Conservation (phyloP, 768 basidiomycete genomes). For the Hydnum rufescens region DNA sequence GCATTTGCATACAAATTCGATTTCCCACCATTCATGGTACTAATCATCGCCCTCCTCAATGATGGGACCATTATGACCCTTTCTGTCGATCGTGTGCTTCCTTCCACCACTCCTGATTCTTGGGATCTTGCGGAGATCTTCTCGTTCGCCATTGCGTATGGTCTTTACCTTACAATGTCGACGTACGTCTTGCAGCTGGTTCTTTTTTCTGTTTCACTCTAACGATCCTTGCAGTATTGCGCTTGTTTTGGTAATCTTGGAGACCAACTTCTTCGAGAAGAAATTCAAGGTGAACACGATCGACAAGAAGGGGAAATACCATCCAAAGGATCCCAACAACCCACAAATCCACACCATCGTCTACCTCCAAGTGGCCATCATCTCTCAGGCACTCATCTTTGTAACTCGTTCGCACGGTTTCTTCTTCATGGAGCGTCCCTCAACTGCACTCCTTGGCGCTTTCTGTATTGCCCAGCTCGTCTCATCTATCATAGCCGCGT, state of each 20-base stretch:
- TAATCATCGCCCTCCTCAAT: slow-evolving; percentile 85
- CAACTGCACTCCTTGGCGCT: slow-evolving; percentile 67
- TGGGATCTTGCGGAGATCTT: slow-evolving; percentile 97
- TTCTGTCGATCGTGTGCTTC: slow-evolving; percentile 86
- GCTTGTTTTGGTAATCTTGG: slow-evolving; percentile 64
- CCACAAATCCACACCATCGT: slow-evolving; percentile 69
- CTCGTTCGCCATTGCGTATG: slow-evolving; percentile 87
- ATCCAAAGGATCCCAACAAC: slow-evolving; percentile 33
- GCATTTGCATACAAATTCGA: slow-evolving; percentile 93
- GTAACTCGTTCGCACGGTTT: slow-evolving; percentile 85
- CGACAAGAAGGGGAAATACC: slow-evolving; percentile 13
- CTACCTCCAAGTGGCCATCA: slow-evolving; percentile 95
- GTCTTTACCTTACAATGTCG: slow-evolving; percentile 77
- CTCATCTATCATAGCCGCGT: slow-evolving; percentile 88
- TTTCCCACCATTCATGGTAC: slow-evolving; percentile 99
- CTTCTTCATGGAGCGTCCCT: slow-evolving; percentile 96
- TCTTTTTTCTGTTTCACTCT: background rate
- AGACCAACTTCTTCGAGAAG: slow-evolving; percentile 77
- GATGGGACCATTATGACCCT: slow-evolving; percentile 99
- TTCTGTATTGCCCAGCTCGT: slow-evolving; percentile 89
- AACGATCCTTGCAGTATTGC: slow-evolving; percentile 37
- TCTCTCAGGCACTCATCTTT: slow-evolving; percentile 96
- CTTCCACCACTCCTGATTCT: slow-evolving; percentile 77
- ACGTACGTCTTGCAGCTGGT: slow-evolving; percentile 34
- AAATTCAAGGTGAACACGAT: slow-evolving; percentile 49